Evolutionary conservation across 495 filamentous ascomycete genomes (phyloP).

Genomic region (Penicillium parvum): DNA sequence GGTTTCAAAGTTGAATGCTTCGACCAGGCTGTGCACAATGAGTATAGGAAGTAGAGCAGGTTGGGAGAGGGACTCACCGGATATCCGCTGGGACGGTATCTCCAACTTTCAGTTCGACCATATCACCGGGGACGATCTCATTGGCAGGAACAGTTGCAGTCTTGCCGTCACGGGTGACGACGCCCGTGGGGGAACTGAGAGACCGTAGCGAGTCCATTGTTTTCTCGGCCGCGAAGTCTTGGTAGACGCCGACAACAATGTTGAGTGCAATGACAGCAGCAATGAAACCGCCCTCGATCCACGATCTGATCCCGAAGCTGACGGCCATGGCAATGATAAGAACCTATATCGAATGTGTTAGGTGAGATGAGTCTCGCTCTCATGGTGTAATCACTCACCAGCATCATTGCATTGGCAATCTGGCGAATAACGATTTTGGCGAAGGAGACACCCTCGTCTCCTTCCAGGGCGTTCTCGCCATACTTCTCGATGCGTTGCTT

Average conservation of each 20-base stretch:
- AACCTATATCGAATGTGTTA: conserved; percentile 37
- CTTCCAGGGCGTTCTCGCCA: conserved; percentile 60
- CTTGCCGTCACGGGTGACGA: conserved; percentile 51
- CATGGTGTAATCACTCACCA: conserved; percentile 31
- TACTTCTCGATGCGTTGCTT: conserved; percentile 50
- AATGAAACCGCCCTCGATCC: conserved; percentile 69
- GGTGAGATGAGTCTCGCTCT: background rate
- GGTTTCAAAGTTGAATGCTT: conserved; percentile 67
- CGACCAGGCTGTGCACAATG: conserved; percentile 44
- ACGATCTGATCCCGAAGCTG: conserved; percentile 63
- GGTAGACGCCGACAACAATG: conserved; percentile 63
- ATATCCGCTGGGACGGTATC: conserved; percentile 78
- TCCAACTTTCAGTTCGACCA: conserved; percentile 75
- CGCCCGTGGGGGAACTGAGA: conserved; percentile 59
- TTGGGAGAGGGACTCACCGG: conserved; percentile 24
- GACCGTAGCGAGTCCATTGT: conserved; percentile 68
- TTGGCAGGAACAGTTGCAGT: conserved; percentile 48
- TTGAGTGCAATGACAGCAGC: conserved; percentile 62
- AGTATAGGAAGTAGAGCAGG: background rate
- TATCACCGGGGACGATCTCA: conserved; percentile 59
- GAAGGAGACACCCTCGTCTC: conserved; percentile 53
- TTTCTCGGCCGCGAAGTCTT: conserved; percentile 70
- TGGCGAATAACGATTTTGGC: conserved; percentile 57
- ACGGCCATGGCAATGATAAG: conserved; percentile 67
- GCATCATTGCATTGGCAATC: conserved; percentile 65